These are phyloP conservation scores for Alternaria gaisen DNA, from an alignment of 2,329 filamentous ascomycete species.

Conservation along the genomic window DNA sequence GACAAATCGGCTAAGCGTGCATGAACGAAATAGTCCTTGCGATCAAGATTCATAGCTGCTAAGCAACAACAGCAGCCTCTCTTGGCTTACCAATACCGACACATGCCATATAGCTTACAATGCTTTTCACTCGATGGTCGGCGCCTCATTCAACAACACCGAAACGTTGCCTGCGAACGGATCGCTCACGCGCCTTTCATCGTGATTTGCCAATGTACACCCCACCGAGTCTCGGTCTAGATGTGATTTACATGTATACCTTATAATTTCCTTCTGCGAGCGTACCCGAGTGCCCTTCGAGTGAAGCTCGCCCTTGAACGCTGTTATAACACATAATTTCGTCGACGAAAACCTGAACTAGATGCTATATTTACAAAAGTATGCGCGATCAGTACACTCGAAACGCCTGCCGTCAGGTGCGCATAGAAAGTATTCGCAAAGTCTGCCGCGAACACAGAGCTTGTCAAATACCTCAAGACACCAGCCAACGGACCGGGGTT, in stretches of 20 bases:
- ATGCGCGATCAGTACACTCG: too few species aligned
- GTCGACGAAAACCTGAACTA: too few species aligned
- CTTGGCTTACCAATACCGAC: neutral
- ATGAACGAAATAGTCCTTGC: neutral
- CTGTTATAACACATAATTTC: too few species aligned
- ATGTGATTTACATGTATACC: neutral
- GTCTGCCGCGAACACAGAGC: too few species aligned
- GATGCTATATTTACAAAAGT: too few species aligned
- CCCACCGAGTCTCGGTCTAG: neutral
- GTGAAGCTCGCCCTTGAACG: neutral
- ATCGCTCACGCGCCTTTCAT: neutral
- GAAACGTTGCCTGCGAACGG: neutral
- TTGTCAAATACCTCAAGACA: too few species aligned
- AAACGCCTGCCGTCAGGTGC: too few species aligned
- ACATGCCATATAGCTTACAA: neutral
- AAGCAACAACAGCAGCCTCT: accelerated
- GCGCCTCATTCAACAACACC: neutral
- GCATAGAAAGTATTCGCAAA: too few species aligned
- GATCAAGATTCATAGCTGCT: neutral
- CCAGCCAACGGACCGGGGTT: too few species aligned
- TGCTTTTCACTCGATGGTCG: neutral
- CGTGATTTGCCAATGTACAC: neutral
- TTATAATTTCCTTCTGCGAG: neutral
- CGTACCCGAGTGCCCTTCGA: neutral
- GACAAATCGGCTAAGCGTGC: neutral